Percentiles rank a stretch among this genome's conserved stretches.
phyloP scores from a whole-genome alignment of 83 land plant species.

The Isoetes engelmannii region DNA sequence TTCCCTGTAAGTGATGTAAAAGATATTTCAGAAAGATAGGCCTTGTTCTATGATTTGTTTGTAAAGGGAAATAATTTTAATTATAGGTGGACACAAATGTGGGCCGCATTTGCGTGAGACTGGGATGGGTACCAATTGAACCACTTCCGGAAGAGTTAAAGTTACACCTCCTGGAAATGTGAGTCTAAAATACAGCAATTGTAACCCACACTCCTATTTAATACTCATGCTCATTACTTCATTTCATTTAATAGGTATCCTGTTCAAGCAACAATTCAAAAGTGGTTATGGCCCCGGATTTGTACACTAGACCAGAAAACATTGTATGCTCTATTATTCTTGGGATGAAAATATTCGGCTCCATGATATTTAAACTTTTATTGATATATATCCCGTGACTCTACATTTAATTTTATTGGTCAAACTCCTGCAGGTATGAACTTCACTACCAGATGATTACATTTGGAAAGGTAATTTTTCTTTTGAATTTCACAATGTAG shows the following conservation, averaged over 20 bases:
- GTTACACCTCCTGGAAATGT: slow-evolving; percentile 90
- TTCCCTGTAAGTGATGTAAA: slow-evolving; percentile 51
- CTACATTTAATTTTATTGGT: too few relatives aligned
- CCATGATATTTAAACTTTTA: too few relatives aligned
- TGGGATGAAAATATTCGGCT: background rate
- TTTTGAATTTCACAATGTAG: background rate
- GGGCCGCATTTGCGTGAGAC: slow-evolving; percentile 86
- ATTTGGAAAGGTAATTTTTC: slow-evolving; percentile 73
- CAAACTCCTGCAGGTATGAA: slow-evolving; percentile 65
- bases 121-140: slow-evolving; percentile 98
- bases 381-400: too few relatives aligned
- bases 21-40: too few relatives aligned
- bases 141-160: slow-evolving; percentile 90
- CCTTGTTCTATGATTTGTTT: too few relatives aligned
- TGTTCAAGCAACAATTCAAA: slow-evolving; percentile 74
- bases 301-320: slow-evolving; percentile 88
- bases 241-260: slow-evolving; percentile 57
- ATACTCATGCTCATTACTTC: background rate
- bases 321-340: slow-evolving; percentile 43
- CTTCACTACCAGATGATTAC: slow-evolving; percentile 97
- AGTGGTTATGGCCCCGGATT: slow-evolving; percentile 91
- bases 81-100: slow-evolving; percentile 94
- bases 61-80: background rate
- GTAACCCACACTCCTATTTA: background rate
- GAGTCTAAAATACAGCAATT: slow-evolving; percentile 23